Conservation (phyloP, 176 grass and related monocot species). For the Cocos nucifera region DNA sequence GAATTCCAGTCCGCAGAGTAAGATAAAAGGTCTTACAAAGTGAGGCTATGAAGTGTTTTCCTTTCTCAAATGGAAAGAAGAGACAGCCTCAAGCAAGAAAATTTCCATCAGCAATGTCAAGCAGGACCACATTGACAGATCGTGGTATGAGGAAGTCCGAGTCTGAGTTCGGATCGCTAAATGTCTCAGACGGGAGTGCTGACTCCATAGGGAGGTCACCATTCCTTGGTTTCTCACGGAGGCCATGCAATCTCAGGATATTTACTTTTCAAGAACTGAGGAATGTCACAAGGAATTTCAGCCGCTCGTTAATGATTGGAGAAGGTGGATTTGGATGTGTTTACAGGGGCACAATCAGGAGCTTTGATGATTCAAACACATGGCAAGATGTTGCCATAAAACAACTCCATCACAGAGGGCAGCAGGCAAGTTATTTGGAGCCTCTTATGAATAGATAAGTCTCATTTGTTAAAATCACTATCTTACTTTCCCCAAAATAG, state of each 20-base stretch:
- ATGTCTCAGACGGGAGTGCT: constrained; percentile 10
- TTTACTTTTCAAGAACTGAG: constrained; percentile 12
- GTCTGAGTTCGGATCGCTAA: constrained; percentile 45
- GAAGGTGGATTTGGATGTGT: constrained; percentile 20
- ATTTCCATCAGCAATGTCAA: constrained; percentile 38
- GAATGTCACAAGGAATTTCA: constrained; percentile 6
- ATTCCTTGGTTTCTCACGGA: constrained; percentile 5
- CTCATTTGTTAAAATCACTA: too few relatives aligned
- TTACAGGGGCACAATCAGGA: constrained; percentile 6
- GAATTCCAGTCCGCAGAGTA: constrained; percentile 11
- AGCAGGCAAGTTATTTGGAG: constrained; percentile 31
- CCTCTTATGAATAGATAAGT: background rate
- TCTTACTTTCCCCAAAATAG: too few relatives aligned
- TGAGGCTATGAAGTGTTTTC: constrained; percentile 55
- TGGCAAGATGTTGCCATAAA: constrained; percentile 40
- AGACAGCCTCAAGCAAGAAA: constrained; percentile 18
- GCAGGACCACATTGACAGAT: constrained; percentile 55
- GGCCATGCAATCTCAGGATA: constrained; percentile 1
- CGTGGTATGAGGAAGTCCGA: constrained; percentile 52
- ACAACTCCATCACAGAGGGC: constrained; percentile 58
- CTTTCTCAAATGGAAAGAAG: constrained; percentile 44
- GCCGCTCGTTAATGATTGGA: constrained; percentile 1
- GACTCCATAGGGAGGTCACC: background rate
- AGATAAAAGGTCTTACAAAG: constrained; percentile 8
- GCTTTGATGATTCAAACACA: constrained; percentile 1